Evolutionary conservation across 164 flowering plant species (phyloP), one percentile per base, ranked within the genome.

Genomic region (Magnolia changhungtana): DNA sequence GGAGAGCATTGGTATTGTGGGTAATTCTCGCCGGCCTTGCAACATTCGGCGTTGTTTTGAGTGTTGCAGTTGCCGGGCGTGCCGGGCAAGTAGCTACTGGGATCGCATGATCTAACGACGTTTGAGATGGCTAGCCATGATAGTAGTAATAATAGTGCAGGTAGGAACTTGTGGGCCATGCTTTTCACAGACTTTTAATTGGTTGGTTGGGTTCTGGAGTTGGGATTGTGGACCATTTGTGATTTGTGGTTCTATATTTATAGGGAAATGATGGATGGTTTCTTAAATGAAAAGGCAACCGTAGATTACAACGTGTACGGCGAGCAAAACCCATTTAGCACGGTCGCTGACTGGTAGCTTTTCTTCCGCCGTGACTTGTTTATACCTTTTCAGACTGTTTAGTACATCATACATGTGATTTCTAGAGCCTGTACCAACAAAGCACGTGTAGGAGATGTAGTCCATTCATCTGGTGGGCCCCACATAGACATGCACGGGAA

Each of bases 1-100:
- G 81, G 83, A 1, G 79, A 82, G 63, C 84, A 82, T 2, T 37
- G 16, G 77, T 73, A 79, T 0, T 59, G 68, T 1, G 69, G 69
- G 59, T 72, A 81, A 4, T 2, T 10, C 65, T 76, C 31, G 1
- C 81, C 83, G 7, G 19, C 50, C 50, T 13, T 8, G 21, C 71
- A 68, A 18, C 71, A 68, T 1, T 68, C 20, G 21, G 71, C 27
- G 71, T 50, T 50, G 19, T 50, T n/a, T 8, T n/a, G 58, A 19
- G 23, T 70, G 72, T 70, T 70, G 72, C 72, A 70, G 14, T 50
- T 7, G 4, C 72, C 72, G 13, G 58, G 1, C 29, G 14, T 70
- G 27, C 72, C 72, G 45, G 0, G 52, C 61, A 55, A 55, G 13
- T 55, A 16, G 61, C 61, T 1, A 14, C 61, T 55, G 13, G 61